These are phyloP conservation scores for Stephania yunnanensis DNA, from an alignment of 164 flowering plant genomes.

Conservation along the genomic window DNA sequence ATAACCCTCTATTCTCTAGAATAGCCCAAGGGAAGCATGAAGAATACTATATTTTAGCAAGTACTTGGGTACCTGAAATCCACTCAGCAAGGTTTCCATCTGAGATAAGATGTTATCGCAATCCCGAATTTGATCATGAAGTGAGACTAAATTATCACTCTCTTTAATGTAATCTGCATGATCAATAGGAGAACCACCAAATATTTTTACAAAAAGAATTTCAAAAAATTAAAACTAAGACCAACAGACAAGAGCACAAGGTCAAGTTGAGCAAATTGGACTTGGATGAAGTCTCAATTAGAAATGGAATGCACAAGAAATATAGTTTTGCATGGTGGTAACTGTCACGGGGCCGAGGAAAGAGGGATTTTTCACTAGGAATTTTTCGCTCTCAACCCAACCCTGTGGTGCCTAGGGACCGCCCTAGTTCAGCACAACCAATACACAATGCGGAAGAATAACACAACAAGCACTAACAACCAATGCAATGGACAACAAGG, in stretches of 20 bases:
- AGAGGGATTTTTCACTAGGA: too few species aligned
- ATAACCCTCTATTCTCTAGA: not conserved
- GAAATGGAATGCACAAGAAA: not conserved
- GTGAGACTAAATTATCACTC: slow-evolving; percentile 91
- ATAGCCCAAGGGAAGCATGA: too few species aligned
- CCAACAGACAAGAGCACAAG: not conserved
- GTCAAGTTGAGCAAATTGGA: not conserved
- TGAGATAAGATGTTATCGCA: slow-evolving; percentile 89
- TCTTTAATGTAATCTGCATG: slow-evolving; percentile 86
- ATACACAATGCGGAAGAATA: too few species aligned
- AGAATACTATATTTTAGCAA: not conserved
- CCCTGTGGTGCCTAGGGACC: too few species aligned
- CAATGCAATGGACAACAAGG: too few species aligned
- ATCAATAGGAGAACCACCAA: slow-evolving; percentile 1
- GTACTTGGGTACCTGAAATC: slow-evolving; percentile 62
- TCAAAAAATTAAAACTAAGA: not conserved
- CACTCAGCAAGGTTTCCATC: slow-evolving; percentile 95
- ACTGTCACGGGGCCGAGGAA: too few species aligned
- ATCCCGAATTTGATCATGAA: slow-evolving; percentile 94
- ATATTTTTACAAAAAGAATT: not conserved
- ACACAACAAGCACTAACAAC: too few species aligned
- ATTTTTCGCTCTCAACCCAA: too few species aligned
- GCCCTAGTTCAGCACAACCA: too few species aligned
- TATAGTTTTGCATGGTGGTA: too few species aligned
- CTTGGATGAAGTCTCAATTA: not conserved